Percentiles rank a stretch among this genome's conserved stretches.
Conservation (phyloP, 1,284 basidiomycete species). For the Microbotryomycetes sp. region DNA sequence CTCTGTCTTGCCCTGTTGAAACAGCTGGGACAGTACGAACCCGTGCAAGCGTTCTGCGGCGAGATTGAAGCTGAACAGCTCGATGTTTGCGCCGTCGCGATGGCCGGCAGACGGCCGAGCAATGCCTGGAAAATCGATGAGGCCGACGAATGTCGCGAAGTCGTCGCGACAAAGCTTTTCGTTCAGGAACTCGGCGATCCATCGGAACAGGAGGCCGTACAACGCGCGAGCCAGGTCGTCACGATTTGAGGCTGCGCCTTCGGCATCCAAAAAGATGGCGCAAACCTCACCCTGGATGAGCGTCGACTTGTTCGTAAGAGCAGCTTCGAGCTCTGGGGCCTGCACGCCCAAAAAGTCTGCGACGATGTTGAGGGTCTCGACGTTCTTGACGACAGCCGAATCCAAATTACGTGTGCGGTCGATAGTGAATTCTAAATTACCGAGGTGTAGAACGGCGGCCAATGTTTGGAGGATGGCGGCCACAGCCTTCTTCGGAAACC, state of each 20-base stretch:
- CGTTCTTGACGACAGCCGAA: constrained; percentile 75
- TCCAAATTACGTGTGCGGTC: constrained; percentile 76
- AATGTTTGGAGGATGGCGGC: constrained; percentile 90
- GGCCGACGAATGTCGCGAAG: constrained; percentile 83
- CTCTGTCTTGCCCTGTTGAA: constrained; percentile 63
- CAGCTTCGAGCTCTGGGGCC: constrained; percentile 64
- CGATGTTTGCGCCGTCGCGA: constrained; percentile 75
- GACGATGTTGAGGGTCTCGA: constrained; percentile 68
- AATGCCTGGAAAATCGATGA: constrained; percentile 90
- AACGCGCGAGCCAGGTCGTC: constrained; percentile 89
- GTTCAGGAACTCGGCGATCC: constrained; percentile 95
- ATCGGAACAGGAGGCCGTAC: constrained; percentile 90
- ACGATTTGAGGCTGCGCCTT: constrained; percentile 82
- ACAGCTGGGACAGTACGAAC: constrained; percentile 71
- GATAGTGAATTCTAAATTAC: constrained; percentile 86
- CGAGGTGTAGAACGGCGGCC: constrained; percentile 89
- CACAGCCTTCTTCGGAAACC: constrained; percentile 71
- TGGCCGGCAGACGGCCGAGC: constrained; percentile 41
- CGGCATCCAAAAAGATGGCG: constrained; percentile 90
- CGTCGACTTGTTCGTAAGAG: constrained; percentile 85
- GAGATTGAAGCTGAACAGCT: constrained; percentile 94
- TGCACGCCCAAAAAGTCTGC: constrained; percentile 86
- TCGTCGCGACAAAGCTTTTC: constrained; percentile 86
- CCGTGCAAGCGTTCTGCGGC: constrained; percentile 84
- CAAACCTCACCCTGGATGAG: constrained; percentile 85